phyloP scores from a whole-genome alignment of 345 rosid species.

The Dovyalis caffra region DNA sequence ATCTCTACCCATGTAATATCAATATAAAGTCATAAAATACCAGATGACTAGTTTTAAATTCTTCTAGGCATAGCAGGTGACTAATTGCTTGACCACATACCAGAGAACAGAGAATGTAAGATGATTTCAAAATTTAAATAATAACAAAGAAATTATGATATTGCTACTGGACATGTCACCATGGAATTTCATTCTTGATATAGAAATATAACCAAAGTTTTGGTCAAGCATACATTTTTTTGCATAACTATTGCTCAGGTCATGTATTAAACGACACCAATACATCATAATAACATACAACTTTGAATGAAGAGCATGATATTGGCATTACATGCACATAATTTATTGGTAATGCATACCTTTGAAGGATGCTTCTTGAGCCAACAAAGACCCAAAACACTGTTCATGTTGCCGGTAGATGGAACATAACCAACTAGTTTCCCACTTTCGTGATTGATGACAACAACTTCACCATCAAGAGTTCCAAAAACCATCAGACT shows the following conservation, averaged over 20 bases:
- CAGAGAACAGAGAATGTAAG: neutral
- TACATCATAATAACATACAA: no score
- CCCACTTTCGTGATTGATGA: constrained; percentile 81
- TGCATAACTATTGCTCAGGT: no score
- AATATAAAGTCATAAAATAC: no score
- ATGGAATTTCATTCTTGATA: neutral
- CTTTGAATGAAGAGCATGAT: neutral
- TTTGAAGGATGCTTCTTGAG: constrained; percentile 75
- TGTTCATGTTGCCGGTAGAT: constrained; percentile 66
- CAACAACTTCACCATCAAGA: constrained; percentile 88
- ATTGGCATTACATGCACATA: neutral
- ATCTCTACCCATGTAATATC: no score
- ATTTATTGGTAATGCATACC: constrained; percentile 38
- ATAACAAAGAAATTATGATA: neutral
- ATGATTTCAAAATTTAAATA: neutral
- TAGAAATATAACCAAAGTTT: no score
- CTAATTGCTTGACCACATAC: neutral
- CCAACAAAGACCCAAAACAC: constrained; percentile 95
- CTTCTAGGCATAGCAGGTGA: neutral
- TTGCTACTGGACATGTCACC: neutral
- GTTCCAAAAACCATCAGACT: constrained; percentile 88
- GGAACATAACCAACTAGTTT: constrained; percentile 71
- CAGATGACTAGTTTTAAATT: no score
- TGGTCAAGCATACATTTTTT: no score
- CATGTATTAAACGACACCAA: no score